Evolutionary conservation across 805 yeast species (phyloP).

Genomic region (Nematodospora valgi): DNA sequence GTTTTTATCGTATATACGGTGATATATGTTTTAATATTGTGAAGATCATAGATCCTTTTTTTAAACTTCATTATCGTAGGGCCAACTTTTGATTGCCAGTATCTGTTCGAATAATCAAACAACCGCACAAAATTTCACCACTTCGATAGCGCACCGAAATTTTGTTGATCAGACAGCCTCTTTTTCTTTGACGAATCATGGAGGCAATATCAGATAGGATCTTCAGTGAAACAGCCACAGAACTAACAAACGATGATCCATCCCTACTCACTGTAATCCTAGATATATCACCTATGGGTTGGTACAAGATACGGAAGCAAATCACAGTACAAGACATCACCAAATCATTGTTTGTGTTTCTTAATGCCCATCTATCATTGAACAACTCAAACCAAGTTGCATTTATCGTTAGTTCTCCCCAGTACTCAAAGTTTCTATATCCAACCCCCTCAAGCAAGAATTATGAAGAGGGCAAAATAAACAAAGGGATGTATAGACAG

Average conservation of each 20-base stretch:
- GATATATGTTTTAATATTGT: too few relatives aligned
- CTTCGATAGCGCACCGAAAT: too few relatives aligned
- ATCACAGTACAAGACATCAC: slow-evolving; percentile 57
- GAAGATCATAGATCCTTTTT: too few relatives aligned
- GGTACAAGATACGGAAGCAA: slow-evolving; percentile 49
- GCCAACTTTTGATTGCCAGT: too few relatives aligned
- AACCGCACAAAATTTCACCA: too few relatives aligned
- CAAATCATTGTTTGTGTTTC: slow-evolving; percentile 64
- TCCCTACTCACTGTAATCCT: slow-evolving; percentile 74
- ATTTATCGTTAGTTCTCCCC: slow-evolving; percentile 70
- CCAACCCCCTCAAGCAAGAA: slow-evolving; percentile 44
- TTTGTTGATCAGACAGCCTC: too few relatives aligned
- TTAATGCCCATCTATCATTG: slow-evolving; percentile 85
- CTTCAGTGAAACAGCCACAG: slow-evolving; percentile 36
- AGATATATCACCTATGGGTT: slow-evolving; percentile 72
- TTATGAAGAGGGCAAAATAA: slow-evolving; percentile 29
- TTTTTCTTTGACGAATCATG: slow-evolving; percentile 31
- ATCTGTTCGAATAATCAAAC: too few relatives aligned
- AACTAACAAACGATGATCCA: slow-evolving; percentile 47
- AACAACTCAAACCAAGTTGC: slow-evolving; percentile 84
- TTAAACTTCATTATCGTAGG: too few relatives aligned
- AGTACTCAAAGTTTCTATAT: slow-evolving; percentile 65
- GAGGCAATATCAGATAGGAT: slow-evolving; percentile 66
- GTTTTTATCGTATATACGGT: too few relatives aligned
- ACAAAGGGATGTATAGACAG: slow-evolving; percentile 76